A percentile compares a stretch with the other conserved stretches of the same genome.
phyloP scores from a whole-genome alignment of 1,139 yeast species.

The Pichia sp. region DNA sequence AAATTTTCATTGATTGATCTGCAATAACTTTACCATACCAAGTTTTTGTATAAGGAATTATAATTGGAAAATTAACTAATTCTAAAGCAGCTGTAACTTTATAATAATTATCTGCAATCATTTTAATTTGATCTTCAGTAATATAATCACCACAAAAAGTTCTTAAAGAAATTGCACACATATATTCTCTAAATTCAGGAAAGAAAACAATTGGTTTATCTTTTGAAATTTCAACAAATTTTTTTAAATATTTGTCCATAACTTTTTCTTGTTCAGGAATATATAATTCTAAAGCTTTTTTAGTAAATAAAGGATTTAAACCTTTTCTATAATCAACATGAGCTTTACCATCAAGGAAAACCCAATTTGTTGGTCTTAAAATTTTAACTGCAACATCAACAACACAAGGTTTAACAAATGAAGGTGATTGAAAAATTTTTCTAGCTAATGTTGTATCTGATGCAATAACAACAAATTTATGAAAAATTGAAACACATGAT shows the following conservation, averaged over 20 bases:
- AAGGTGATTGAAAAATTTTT: slow-evolving; percentile 79
- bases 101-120: slow-evolving; percentile 87
- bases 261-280: slow-evolving; percentile 77
- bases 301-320: slow-evolving; percentile 82
- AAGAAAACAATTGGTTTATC: slow-evolving; percentile 66
- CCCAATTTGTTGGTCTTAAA: slow-evolving; percentile 95
- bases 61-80: slow-evolving; percentile 94
- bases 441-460: slow-evolving; percentile 86
- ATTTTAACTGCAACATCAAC: slow-evolving; percentile 95
- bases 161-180: slow-evolving; percentile 88
- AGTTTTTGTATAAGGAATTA: slow-evolving; percentile 89
- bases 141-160: slow-evolving; percentile 96
- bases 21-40: slow-evolving; percentile 97
- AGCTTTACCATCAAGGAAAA: slow-evolving; percentile 90
- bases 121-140: slow-evolving; percentile 79
- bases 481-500: slow-evolving; percentile 95
- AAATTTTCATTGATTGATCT: slow-evolving; percentile 87
- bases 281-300: slow-evolving; percentile 74
- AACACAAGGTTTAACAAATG: slow-evolving; percentile 91
- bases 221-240: slow-evolving; percentile 51
- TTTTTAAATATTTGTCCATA: slow-evolving; percentile 73
- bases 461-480: slow-evolving; percentile 94
- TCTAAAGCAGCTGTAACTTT: slow-evolving; percentile 92
- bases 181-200: slow-evolving; percentile 90
- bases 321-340: slow-evolving; percentile 91